These are phyloP conservation scores for Pythium periplocum DNA, from an alignment of 352 stramenopile species.

Conservation along the genomic window DNA sequence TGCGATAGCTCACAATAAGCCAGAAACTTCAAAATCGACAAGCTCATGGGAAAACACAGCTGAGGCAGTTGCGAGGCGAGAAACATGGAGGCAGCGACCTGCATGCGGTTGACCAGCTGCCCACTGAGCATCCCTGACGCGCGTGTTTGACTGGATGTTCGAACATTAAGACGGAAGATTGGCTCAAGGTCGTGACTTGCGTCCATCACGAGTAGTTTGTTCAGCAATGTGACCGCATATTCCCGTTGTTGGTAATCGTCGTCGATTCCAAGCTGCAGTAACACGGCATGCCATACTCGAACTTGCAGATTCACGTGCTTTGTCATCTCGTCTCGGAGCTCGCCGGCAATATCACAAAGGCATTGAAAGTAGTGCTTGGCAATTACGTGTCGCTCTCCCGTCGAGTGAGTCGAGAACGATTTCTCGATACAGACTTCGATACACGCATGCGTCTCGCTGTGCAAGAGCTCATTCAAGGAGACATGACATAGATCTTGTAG, in stretches of 20 bases:
- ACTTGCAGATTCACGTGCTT: conserved; percentile 22
- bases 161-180: conserved; percentile 12
- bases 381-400: conserved; percentile 22
- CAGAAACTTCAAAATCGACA: conserved; percentile 38
- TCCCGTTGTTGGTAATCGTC: conserved; percentile 28
- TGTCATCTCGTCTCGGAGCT: conserved; percentile 6
- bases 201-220: conserved; percentile 6
- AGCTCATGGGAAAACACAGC: conserved; percentile 28
- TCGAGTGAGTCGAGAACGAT: conserved; percentile 25
- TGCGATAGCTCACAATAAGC: conserved; percentile 24
- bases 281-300: conserved; percentile 30
- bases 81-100: conserved; percentile 23
- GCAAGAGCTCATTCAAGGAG: conserved; percentile 26
- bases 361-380: conserved; percentile 39
- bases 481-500: conserved; percentile 36
- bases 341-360: conserved; percentile 10
- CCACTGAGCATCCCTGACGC: conserved; percentile 12
- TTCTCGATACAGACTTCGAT: conserved; percentile 35
- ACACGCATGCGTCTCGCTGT: conserved; percentile 22
- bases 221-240: conserved; percentile 17
- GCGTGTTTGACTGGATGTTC: conserved; percentile 12
- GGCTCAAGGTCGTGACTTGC: not conserved
- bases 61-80: conserved; percentile 27
- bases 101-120: conserved; percentile 25
- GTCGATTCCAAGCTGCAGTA: conserved; percentile 52